Evolutionary conservation across 768 basidiomycete species (phyloP).

Genomic region (Calocera cornea): DNA sequence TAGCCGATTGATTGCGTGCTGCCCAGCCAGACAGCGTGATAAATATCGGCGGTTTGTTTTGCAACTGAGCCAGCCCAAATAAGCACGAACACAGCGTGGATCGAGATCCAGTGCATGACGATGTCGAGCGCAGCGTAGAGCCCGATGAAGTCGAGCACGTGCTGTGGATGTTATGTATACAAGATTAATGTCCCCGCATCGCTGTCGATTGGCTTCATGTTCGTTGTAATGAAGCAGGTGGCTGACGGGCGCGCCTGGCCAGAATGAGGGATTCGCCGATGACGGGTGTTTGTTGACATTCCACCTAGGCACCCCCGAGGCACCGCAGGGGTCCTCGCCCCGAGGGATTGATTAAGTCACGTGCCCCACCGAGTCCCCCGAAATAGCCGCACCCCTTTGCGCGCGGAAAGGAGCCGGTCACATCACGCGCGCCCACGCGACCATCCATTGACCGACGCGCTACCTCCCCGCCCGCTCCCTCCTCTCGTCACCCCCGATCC

Average conservation of each 20-base stretch:
- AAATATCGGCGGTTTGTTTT: no score
- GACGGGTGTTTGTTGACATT: not conserved
- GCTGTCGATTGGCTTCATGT: not conserved
- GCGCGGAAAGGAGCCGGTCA: not conserved
- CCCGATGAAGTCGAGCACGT: no score
- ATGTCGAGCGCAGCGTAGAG: no score
- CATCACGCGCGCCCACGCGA: not conserved
- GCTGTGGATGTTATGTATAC: no score
- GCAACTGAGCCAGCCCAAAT: no score
- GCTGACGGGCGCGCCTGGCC: not conserved
- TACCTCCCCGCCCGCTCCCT: not conserved
- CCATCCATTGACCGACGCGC: conserved; percentile 2
- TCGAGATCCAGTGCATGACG: no score
- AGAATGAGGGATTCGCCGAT: not conserved
- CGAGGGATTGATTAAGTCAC: not conserved
- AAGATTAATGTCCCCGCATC: no score
- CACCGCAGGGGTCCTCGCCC: not conserved
- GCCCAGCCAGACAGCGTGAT: no score
- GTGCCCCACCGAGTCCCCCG: not conserved
- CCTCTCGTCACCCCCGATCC: not conserved
- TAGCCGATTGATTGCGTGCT: no score
- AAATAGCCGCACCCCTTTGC: not conserved
- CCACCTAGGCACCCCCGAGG: not conserved
- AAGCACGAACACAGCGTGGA: no score
- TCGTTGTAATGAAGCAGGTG: not conserved